Conservation (phyloP, 306 rosid species). For the Citrullus amarus region DNA sequence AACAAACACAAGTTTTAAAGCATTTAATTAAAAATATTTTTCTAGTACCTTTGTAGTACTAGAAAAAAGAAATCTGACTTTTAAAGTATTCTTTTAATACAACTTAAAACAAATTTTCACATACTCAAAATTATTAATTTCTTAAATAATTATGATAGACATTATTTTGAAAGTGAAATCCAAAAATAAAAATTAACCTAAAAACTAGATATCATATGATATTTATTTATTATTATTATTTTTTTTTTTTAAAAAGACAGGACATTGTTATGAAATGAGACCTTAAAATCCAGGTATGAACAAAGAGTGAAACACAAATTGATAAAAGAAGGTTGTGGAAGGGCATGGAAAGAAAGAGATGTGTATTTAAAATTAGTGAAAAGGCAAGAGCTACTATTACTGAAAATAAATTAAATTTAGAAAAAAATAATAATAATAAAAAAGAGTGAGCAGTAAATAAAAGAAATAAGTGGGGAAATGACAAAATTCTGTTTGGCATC, state of each 20-base stretch:
- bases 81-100: too few relatives aligned
- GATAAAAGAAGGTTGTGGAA: not conserved
- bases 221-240: too few relatives aligned
- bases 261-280: not conserved
- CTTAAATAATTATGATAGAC: too few relatives aligned
- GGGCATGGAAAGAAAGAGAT: not conserved
- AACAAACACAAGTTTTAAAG: too few relatives aligned
- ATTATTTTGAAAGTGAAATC: too few relatives aligned
- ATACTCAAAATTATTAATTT: too few relatives aligned
- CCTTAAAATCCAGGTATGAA: not conserved
- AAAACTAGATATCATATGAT: too few relatives aligned
- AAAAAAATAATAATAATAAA: not conserved
- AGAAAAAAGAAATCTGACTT: too few relatives aligned
- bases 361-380: not conserved
- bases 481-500: not conserved
- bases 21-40: too few relatives aligned
- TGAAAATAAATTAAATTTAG: not conserved
- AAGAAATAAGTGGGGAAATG: not conserved
- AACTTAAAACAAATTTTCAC: too few relatives aligned
- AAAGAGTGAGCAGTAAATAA: not conserved
- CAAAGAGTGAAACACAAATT: not conserved
- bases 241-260: too few relatives aligned
- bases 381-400: not conserved
- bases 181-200: not conserved
- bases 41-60: too few relatives aligned